phyloP scores from a whole-genome alignment of 179 eudicot species.

The Camellia oleifera region DNA sequence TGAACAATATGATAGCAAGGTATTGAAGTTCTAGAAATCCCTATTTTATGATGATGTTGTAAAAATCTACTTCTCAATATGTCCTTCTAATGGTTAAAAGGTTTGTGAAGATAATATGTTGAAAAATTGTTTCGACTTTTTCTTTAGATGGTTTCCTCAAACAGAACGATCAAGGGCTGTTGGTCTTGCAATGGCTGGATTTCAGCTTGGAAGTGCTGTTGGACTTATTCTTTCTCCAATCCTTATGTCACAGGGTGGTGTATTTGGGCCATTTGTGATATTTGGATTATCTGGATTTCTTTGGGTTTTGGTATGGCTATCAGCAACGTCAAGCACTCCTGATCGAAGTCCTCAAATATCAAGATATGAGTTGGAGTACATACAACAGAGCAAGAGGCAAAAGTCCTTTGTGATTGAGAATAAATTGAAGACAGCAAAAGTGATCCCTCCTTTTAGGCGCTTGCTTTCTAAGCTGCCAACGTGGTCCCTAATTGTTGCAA shows the following conservation, averaged over 20 bases:
- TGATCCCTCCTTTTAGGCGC: slow-evolving; percentile 80
- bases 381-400: slow-evolving; percentile 42
- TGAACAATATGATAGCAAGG: slow-evolving; percentile 97
- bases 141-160: slow-evolving; percentile 90
- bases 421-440: slow-evolving; percentile 33
- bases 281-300: slow-evolving; percentile 92
- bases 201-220: slow-evolving; percentile 94
- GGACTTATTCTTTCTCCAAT: slow-evolving; percentile 96
- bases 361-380: slow-evolving; percentile 67
- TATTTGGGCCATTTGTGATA: slow-evolving; percentile 95
- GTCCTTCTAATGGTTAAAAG: background rate
- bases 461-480: slow-evolving; percentile 87
- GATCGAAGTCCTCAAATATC: slow-evolving; percentile 79
- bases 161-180: slow-evolving; percentile 93
- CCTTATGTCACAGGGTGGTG: slow-evolving; percentile 91
- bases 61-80: background rate
- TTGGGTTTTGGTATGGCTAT: slow-evolving; percentile 98
- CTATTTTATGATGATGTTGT: background rate
- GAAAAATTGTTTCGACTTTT: slow-evolving; percentile 27
- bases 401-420: slow-evolving; percentile 31
- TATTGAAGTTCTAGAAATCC: slow-evolving; percentile 23
- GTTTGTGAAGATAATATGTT: slow-evolving; percentile 14
- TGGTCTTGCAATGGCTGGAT: slow-evolving; percentile 99
- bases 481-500: slow-evolving; percentile 94
- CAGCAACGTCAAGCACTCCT: slow-evolving; percentile 93